These are phyloP conservation scores for Lithospermum erythrorhizon DNA, from an alignment of 257 asterid genomes.

Conservation along the genomic window DNA sequence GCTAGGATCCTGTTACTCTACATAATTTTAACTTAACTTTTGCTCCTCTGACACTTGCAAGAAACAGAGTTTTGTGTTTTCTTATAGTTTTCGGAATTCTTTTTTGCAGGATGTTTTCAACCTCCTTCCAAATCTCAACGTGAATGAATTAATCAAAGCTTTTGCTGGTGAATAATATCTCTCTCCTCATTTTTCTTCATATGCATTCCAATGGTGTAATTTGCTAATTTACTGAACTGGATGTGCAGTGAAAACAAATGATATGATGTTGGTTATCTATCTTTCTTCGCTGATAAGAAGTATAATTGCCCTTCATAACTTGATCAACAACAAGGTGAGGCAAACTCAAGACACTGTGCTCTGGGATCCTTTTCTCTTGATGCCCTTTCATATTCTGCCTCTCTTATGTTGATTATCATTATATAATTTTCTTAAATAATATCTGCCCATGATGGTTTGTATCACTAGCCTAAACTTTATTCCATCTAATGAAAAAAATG, in stretches of 20 bases:
- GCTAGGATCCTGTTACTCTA: no score
- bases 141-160: constrained; percentile 63
- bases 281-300: constrained; percentile 27
- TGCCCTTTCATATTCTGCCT: neutral
- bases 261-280: constrained; percentile 93
- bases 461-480: neutral
- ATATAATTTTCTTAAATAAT: neutral
- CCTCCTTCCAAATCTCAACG: constrained; percentile 85
- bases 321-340: constrained; percentile 89
- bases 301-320: constrained; percentile 45
- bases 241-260: constrained; percentile 79
- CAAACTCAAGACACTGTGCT: neutral
- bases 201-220: neutral
- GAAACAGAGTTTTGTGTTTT: neutral
- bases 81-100: neutral
- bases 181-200: neutral
- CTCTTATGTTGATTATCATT: neutral
- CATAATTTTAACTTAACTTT: neutral
- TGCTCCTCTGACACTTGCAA: neutral
- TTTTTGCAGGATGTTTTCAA: constrained; percentile 74
- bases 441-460: neutral
- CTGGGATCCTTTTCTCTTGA: neutral
- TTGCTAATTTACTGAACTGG: constrained; percentile 1
- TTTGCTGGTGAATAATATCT: constrained; percentile 53
- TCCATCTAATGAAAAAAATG: neutral